These are phyloP conservation scores for Parastagonospora avenae DNA, from an alignment of 2,329 filamentous ascomycete genomes.

Conservation along the genomic window DNA sequence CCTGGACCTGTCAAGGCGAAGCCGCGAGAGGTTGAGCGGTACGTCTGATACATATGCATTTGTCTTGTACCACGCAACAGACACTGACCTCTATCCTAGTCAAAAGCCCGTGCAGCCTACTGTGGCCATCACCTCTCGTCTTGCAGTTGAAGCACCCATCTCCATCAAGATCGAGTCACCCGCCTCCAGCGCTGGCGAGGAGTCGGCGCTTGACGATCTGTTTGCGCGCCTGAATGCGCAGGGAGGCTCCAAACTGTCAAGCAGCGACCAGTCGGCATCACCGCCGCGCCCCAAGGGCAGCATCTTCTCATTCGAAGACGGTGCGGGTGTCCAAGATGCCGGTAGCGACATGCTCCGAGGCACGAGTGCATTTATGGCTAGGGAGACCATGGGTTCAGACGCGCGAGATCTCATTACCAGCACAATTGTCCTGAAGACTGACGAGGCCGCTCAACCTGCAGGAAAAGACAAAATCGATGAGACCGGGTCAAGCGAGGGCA, in stretches of 20 bases:
- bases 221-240: conserved; percentile 23
- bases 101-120: background rate
- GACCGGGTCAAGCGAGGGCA: background rate
- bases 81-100: background rate
- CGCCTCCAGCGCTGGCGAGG: background rate
- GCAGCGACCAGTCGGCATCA: background rate
- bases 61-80: background rate
- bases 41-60: conserved; percentile 12
- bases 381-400: too few species aligned
- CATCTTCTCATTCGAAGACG: conserved; percentile 9
- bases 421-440: too few species aligned
- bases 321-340: background rate
- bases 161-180: conserved; percentile 4
- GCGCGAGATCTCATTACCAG: too few species aligned
- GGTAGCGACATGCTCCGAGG: background rate
- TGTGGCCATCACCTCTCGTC: background rate
- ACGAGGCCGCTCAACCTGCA: too few species aligned
- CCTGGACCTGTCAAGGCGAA: conserved; percentile 9
- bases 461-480: too few species aligned
- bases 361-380: too few species aligned
- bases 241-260: background rate
- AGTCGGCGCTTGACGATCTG: conserved; percentile 19
- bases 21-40: conserved; percentile 18
- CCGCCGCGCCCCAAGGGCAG: conserved; percentile 1
- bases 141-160: background rate